These are phyloP conservation scores for Colletotrichum trifolii DNA, from an alignment of 2,329 filamentous ascomycete species.

Conservation along the genomic window DNA sequence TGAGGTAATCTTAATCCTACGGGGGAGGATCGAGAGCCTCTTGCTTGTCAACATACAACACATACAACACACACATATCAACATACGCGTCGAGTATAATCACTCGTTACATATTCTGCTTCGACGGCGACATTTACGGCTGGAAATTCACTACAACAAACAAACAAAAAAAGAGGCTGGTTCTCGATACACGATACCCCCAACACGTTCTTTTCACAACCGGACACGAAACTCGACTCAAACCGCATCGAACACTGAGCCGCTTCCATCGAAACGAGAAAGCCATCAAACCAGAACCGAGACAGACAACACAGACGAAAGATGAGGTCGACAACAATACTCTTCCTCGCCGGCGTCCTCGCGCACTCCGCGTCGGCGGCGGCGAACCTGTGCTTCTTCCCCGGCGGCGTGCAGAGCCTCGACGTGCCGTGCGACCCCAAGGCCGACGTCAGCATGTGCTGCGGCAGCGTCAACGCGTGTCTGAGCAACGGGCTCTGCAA, in stretches of 20 bases:
- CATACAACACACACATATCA: not conserved
- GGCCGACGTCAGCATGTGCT: constrained; percentile 35
- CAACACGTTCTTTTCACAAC: not conserved
- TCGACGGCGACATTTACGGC: not conserved
- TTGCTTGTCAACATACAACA: constrained; percentile 4
- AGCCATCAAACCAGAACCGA: not conserved
- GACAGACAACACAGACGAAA: not conserved
- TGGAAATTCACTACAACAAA: not conserved
- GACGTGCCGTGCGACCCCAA: constrained; percentile 34
- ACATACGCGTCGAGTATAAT: not conserved
- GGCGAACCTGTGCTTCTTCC: constrained; percentile 34
- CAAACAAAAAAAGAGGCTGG: constrained; percentile 24
- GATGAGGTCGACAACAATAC: constrained; percentile 21
- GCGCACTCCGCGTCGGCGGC: constrained; percentile 7
- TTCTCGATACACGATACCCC: constrained; percentile 10
- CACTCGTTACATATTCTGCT: not conserved
- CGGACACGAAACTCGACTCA: no score
- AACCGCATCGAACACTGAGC: no score
- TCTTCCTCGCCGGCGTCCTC: constrained; percentile 19
- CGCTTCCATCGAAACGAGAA: no score
- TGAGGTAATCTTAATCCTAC: constrained; percentile 33
- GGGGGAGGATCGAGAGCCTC: constrained; percentile 21
- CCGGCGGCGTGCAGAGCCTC: constrained; percentile 29
- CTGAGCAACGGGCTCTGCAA: constrained; percentile 33
- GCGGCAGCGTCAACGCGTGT: constrained; percentile 30